Percentiles rank a stretch among this genome's conserved stretches.
These are phyloP conservation scores for Hepatocystis sp. DNA, from an alignment of 169 alveolate genomes.

Conservation along the genomic window DNA sequence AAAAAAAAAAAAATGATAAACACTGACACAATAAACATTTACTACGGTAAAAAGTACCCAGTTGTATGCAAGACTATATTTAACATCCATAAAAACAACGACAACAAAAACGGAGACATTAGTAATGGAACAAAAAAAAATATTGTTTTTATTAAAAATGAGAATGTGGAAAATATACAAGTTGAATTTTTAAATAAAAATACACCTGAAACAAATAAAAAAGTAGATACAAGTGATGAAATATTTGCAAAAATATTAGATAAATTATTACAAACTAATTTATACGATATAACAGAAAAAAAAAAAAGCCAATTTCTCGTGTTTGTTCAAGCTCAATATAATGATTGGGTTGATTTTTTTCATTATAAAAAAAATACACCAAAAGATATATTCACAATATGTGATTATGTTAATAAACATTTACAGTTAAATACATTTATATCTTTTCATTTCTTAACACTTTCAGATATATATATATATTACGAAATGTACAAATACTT, in stretches of 20 bases:
- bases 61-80: constrained; percentile 42
- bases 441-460: constrained; percentile 20
- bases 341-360: constrained; percentile 74
- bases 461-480: constrained; percentile 53
- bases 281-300: constrained; percentile 27
- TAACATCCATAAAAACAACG: constrained; percentile 8
- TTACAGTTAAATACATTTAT: constrained; percentile 51
- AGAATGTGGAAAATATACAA: constrained; percentile 48
- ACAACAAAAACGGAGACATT: neutral
- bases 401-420: constrained; percentile 58
- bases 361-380: constrained; percentile 12
- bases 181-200: constrained; percentile 28
- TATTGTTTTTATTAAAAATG: constrained; percentile 14
- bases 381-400: constrained; percentile 12
- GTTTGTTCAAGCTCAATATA: constrained; percentile 50
- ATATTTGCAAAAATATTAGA: constrained; percentile 58
- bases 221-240: constrained; percentile 27
- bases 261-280: constrained; percentile 30
- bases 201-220: neutral
- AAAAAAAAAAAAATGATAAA: too few relatives aligned
- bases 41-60: constrained; percentile 70
- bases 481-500: constrained; percentile 61
- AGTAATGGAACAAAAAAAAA: neutral
- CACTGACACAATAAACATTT: constrained; percentile 50
- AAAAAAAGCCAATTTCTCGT: constrained; percentile 8